Evolutionary conservation across 139 green algal species (phyloP), one percentile per base, ranked within the genome.

Genomic region (Chlamydomonas sp.): DNA sequence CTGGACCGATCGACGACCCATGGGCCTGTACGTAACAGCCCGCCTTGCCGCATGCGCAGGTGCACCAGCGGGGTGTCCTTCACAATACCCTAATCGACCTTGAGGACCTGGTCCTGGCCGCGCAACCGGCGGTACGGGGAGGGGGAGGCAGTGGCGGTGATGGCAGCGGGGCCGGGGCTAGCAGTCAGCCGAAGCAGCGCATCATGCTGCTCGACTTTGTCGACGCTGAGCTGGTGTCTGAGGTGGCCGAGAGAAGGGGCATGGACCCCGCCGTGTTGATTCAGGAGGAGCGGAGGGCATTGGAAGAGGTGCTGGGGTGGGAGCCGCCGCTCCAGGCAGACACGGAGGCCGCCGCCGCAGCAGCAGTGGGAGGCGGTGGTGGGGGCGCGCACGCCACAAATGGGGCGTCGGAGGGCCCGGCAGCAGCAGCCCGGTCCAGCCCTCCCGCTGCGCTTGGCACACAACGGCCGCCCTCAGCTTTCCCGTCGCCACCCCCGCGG

Each of bases 101-200:
- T 6, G 57, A 7, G 57, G 63, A 79, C 75, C 63, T 79, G 57
- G 75, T 79, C 75, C 57, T 79, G 57, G 75, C 75, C 57, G 75
- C 57, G 75, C 75, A 79, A 57, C 75, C 57, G 57, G 75, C 75
- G 57, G 75, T 57, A 64, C 57, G 6, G 57, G 75, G 75, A 57
- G 75, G 57, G 3, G 9, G 71, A 59, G 71, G 4, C 20, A 20
- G 20, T 77, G 71, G 71, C 71, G 17, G 31, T 49, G 31, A 49
- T 49, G 31, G 31, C 31, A 77, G 59, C 6, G 72, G n/a, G 72
- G 72, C 72, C 7, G n/a, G n/a, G 72, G n/a, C 59, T 60, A 20
- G 20, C 18, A 77, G 71, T 60, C 72, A 77, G 72, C 72, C 60
- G 72, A n/a, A 77, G 72, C 72, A n/a, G 72, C 72, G 72, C 72